phyloP scores from a whole-genome alignment of 257 asterid genomes.

The Gentiana dahurica region DNA sequence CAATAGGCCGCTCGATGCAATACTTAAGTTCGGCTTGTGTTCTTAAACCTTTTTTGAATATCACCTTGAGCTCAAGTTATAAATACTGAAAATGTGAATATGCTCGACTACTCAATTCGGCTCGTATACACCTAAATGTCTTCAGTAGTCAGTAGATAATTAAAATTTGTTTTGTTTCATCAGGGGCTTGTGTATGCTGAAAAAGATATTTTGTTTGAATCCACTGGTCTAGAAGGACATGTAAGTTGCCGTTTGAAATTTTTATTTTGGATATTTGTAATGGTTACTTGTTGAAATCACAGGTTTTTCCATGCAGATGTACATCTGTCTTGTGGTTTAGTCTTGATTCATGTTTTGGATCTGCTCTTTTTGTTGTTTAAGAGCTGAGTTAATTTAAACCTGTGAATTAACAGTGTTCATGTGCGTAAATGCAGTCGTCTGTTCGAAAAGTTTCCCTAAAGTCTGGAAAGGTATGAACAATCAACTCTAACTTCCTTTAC shows the following conservation, averaged over 20 bases:
- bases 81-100: too few relatives aligned
- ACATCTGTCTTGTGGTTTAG: not conserved
- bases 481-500: not conserved
- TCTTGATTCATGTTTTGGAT: slow-evolving; percentile 1
- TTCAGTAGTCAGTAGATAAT: not conserved
- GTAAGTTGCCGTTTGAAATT: slow-evolving; percentile 38
- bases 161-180: not conserved
- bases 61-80: too few relatives aligned
- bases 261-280: not conserved
- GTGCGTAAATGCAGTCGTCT: slow-evolving; percentile 63
- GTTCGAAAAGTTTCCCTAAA: slow-evolving; percentile 70
- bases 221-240: slow-evolving; percentile 80
- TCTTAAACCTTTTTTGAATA: too few relatives aligned
- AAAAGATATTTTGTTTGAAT: slow-evolving; percentile 69
- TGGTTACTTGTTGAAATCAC: not conserved
- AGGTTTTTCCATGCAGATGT: not conserved
- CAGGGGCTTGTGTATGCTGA: slow-evolving; percentile 91
- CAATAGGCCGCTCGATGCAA: too few relatives aligned
- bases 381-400: not conserved
- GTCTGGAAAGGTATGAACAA: slow-evolving; percentile 61
- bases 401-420: slow-evolving; percentile 10
- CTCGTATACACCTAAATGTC: not conserved
- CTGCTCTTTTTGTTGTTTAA: not conserved
- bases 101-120: too few relatives aligned
- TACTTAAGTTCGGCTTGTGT: too few relatives aligned